Evolutionary conservation across 805 yeast genomes (phyloP), one percentile per base, ranked within the genome.

Genomic region (Sugiyamaella chiloensis): DNA sequence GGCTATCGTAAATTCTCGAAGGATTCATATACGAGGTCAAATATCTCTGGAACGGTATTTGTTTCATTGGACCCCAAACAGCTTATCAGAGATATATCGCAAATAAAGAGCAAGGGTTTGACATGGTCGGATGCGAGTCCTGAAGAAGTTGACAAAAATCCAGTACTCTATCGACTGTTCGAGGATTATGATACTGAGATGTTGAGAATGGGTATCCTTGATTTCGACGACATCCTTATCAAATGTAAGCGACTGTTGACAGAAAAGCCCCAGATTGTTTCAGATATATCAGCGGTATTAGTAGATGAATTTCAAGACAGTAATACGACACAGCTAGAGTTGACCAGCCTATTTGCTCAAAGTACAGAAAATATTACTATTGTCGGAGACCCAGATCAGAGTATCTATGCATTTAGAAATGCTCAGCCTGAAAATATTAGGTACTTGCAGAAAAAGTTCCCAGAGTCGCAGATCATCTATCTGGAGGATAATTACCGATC

Each of bases 251-350:
- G 68, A 12, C 67, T 90, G 8, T 60, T 90, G 11, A 52, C 66
- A 0, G 54, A 63, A 24, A 58, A 60, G 31, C 73, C 75, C 27
- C 68, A 76, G 0, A 75, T 79, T 23, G 65, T 81, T 23, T 69
- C 70, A 2, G 65, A 69, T 42, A 65, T 85, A 2, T 69, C 78
- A 52, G 93, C 88, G 58, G 88, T 89, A 0, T 69, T 91, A 16
- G 87, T 93, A 5, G 99, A 91, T 66, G 99, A 91, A 65, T 91
- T 89, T 59, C 98, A 91, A 67, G 99, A 93, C 58, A 89, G 97
- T 0, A 87, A 85, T 57, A 71, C 71, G 29, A 72, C 88, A 14
- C 98, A 91, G 61, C 71, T 88, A 53, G 78, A 79, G 46, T 68
- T 93, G 40, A 75, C 87, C 71, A 75, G 74, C 52, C 67, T 70